Percentiles rank a stretch among this genome's conserved stretches.
Conservation (phyloP, 768 basidiomycete species). For the Daedalea quercina region DNA sequence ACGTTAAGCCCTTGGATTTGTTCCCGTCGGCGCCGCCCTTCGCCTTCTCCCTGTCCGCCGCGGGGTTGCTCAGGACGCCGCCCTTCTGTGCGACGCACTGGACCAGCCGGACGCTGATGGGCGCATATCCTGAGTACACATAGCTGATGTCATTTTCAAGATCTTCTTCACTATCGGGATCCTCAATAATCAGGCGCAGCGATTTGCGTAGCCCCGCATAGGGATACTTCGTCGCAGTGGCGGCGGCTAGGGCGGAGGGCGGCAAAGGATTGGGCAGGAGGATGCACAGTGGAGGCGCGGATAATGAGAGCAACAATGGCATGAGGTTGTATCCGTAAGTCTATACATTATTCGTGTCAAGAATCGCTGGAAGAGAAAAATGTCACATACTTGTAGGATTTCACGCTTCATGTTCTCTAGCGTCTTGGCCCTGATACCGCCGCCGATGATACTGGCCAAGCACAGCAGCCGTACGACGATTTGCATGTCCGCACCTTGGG, state of each 20-base stretch:
- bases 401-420: slow-evolving; percentile 90
- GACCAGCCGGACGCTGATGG: slow-evolving; percentile 84
- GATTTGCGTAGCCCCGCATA: slow-evolving; percentile 73
- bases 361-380: background rate
- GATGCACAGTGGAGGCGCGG: slow-evolving; percentile 59
- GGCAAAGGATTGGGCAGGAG: slow-evolving; percentile 66
- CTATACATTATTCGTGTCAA: slow-evolving; percentile 32
- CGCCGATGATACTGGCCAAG: slow-evolving; percentile 75
- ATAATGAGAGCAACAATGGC: slow-evolving; percentile 59
- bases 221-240: slow-evolving; percentile 53
- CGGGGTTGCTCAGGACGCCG: slow-evolving; percentile 76
- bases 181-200: slow-evolving; percentile 88
- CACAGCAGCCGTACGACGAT: slow-evolving; percentile 76
- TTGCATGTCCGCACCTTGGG: slow-evolving; percentile 79
- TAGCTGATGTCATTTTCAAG: slow-evolving; percentile 93
- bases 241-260: slow-evolving; percentile 33
- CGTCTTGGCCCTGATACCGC: slow-evolving; percentile 81
- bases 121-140: slow-evolving; percentile 96
- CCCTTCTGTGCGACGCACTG: slow-evolving; percentile 93
- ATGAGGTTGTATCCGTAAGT: slow-evolving; percentile 72
- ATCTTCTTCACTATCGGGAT: slow-evolving; percentile 70
- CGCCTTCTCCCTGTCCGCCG: slow-evolving; percentile 48
- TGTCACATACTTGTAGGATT: slow-evolving; percentile 59
- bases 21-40: slow-evolving; percentile 31
- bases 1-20: slow-evolving; percentile 30